These are phyloP conservation scores for Thecaphora frezii DNA, from an alignment of 1,284 basidiomycete genomes.

Conservation along the genomic window DNA sequence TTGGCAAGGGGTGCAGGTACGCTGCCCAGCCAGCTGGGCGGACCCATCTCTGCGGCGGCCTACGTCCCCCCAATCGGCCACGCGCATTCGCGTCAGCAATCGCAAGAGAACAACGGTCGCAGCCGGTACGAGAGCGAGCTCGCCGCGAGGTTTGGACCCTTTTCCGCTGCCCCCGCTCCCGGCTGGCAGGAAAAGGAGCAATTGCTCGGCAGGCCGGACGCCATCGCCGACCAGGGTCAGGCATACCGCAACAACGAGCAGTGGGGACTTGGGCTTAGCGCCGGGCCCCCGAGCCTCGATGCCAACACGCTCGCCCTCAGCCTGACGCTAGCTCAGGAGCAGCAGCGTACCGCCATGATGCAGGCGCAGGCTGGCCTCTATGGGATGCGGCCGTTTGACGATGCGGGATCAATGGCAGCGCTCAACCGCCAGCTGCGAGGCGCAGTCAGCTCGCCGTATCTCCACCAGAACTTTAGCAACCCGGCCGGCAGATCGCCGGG, in stretches of 20 bases:
- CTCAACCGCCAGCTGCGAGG: conserved; percentile 31
- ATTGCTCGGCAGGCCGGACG: conserved; percentile 10
- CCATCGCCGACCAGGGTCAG: not conserved
- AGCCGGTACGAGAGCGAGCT: conserved; percentile 10
- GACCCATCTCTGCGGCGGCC: conserved; percentile 33
- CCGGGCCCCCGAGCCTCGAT: conserved; percentile 9
- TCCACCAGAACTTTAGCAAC: not conserved
- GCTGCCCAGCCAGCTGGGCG: conserved; percentile 2
- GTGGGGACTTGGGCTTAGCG: not conserved
- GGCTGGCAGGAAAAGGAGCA: conserved; percentile 28
- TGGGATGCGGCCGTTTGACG: conserved; percentile 29
- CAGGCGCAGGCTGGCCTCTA: conserved; percentile 29
- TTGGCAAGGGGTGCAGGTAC: conserved; percentile 23
- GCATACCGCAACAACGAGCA: not conserved
- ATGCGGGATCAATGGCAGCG: conserved; percentile 15
- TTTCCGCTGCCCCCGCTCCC: conserved; percentile 25
- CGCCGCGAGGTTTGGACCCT: conserved; percentile 22
- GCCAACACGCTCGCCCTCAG: conserved; percentile 37
- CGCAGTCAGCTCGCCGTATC: conserved; percentile 12
- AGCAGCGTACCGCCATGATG: conserved; percentile 37
- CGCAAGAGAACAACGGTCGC: conserved; percentile 9
- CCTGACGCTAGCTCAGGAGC: conserved; percentile 43
- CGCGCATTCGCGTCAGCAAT: conserved; percentile 27
- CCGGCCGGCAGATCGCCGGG: too few relatives aligned
- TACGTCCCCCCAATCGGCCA: conserved; percentile 45